Base-by-base conservation (phyloP, 139 green algal genomes). In the Gonium pectorale region DNA sequence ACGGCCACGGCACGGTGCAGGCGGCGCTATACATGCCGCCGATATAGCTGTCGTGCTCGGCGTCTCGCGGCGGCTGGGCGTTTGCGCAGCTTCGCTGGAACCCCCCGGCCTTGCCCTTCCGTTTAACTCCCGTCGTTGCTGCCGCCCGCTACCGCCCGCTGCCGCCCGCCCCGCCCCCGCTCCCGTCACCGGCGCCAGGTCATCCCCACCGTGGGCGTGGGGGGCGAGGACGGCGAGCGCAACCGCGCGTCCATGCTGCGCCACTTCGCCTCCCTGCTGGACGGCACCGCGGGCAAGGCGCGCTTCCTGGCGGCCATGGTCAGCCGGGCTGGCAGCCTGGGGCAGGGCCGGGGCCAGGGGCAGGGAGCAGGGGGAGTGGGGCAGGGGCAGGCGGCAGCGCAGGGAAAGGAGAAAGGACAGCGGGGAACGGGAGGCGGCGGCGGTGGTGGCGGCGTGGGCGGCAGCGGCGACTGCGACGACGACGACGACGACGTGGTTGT, bases 201-300 rank as follows among this genome's bases (percentile, higher is more conserved):
- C 2, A 90, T 98, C 3, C 96, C 96, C 4, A 99, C 96, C 1
- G 96, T 99, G 31, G 90, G 92, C 2, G 91, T 93, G 11, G 79
- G 83, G 11, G 90, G 79, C 19, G 79, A 90, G 19, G 86, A 92
- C 15, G 86, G 89, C 26, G 86, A 92, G 24, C 67, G 67, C n/a
- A 86, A 92, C 9, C 89, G 89, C 52, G 73, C 38, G 3, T 49
- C 64, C 3, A 93, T 96, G 90, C 87, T 94, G 49, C 89, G 90
- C 27, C 87, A 94, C 82, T 95, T 98, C 52, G 27, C 63, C 1
- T 69, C 79, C 13, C 89, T 97, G 72, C 80, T 96, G 33, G 93
- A 98, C 80, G 69, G 95, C 46, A 93, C 75, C 1, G 88, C 92
- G 44, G n/a, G n/a, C n/a, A n/a, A n/a, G n/a, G n/a, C n/a, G n/a